phyloP scores from a whole-genome alignment of 495 filamentous ascomycete genomes.

The Hypoxylon trugodes region DNA sequence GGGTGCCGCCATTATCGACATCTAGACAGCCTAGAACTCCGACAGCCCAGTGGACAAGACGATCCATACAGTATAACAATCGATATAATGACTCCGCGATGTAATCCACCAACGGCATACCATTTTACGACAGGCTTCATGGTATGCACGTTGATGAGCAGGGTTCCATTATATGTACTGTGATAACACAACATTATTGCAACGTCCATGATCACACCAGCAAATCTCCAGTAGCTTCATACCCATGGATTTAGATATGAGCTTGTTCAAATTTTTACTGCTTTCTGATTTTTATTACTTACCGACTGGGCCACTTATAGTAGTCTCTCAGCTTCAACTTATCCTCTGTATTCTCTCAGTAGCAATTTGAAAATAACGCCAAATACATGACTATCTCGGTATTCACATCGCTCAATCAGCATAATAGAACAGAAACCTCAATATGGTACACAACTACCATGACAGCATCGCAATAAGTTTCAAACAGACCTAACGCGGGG shows the following conservation, averaged over 20 bases:
- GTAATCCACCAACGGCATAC: conserved; percentile 15
- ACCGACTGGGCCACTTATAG: not conserved
- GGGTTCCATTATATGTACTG: conserved; percentile 32
- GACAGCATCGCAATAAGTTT: conserved; percentile 25
- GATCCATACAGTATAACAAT: conserved; percentile 17
- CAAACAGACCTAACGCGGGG: conserved; percentile 32
- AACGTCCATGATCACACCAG: conserved; percentile 15
- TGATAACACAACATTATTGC: conserved; percentile 31
- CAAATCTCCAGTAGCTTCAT: conserved; percentile 6
- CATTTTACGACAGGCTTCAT: conserved; percentile 19
- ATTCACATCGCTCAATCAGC: not conserved
- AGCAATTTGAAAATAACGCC: not conserved
- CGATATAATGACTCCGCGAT: too few relatives aligned
- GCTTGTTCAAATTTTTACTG: conserved; percentile 34
- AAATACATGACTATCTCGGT: not conserved
- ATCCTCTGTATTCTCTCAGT: not conserved
- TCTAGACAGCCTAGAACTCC: conserved; percentile 16
- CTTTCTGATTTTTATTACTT: not conserved
- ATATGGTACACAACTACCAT: not conserved
- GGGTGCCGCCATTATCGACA: conserved; percentile 37
- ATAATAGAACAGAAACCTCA: not conserved
- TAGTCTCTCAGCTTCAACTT: not conserved
- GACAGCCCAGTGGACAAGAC: conserved; percentile 5
- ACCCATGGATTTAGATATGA: conserved; percentile 12
- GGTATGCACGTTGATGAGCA: conserved; percentile 30